Base-by-base conservation (phyloP, 1,139 yeast genomes). In the Nematodospora anomalae region DNA sequence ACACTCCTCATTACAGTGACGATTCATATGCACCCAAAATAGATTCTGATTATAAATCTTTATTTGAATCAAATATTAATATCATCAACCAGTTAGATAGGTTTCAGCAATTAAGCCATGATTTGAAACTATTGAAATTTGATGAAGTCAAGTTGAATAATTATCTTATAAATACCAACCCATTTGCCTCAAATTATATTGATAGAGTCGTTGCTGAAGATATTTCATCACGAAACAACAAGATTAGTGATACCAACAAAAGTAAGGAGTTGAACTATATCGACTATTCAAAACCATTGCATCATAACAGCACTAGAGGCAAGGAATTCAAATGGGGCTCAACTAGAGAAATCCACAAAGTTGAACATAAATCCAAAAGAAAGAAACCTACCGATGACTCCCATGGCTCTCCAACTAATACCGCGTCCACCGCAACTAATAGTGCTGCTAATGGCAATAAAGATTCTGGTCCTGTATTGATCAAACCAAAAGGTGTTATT, bases 151-250 rank as follows among this genome's bases (percentile, higher is more conserved):
- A 55, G 32, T 45, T 62, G 36, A 53, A 51, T 38, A 50, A 53
- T 32, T 41, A 54, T 15, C 53, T 65, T 43, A 41, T 52, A 21
- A 51, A 52, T 23, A 53, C 66, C 13, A 51, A 54, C 33, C 58
- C 56, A 25, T 44, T 64, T 32, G 51, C 69, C 11, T 45, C 58
- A 36, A 62, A 64, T 47, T 59, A 63, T 49, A 49, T 66, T 30
- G 68, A 67, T 38, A 52, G 71, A 36, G 60, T 59, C 37, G 60
- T 66, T 32, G 58, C 67, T 31, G 69, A 66, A 46, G 63, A 67
- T 46, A 49, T 64, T 30, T 52, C 58, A 29, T 47, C 67, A 30
- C 42, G 58, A 33, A 43, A 45, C 26, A 48, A 48, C 33, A 46
- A 44, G 24, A 48, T 48, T 28, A 43, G 49, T 36, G 52, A 47